Percentiles rank a stretch among this genome's conserved stretches.
These are phyloP conservation scores for Chenopodium suecicum DNA, from an alignment of 148 eudicot species.

Conservation along the genomic window DNA sequence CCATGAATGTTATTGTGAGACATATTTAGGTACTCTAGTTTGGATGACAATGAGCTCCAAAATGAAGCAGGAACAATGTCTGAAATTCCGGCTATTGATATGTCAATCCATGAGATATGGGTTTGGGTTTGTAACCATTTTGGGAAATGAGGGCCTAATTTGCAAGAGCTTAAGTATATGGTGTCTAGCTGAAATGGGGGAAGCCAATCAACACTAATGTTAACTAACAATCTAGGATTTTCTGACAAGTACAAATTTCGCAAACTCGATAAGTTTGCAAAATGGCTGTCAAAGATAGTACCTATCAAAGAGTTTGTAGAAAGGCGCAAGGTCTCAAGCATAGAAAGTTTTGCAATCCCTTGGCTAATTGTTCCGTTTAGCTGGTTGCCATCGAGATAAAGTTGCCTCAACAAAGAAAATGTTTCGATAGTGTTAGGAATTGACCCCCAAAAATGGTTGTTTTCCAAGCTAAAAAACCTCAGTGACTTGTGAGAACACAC, in stretches of 20 bases:
- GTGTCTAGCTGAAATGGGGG: constrained; percentile 13
- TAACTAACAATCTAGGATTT: constrained; percentile 19
- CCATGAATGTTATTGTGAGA: constrained; percentile 25
- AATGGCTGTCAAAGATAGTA: constrained; percentile 7
- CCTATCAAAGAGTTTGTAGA: constrained; percentile 29
- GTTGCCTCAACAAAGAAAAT: constrained; percentile 17
- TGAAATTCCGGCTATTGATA: constrained; percentile 13
- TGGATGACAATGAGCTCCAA: background rate
- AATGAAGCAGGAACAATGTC: constrained; percentile 14
- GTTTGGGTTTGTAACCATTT: constrained; percentile 22
- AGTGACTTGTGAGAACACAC: constrained; percentile 15
- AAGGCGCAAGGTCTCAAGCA: constrained; percentile 22
- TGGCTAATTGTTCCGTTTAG: constrained; percentile 25
- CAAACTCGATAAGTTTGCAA: constrained; percentile 23
- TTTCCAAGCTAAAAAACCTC: constrained; percentile 1
- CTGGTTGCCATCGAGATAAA: constrained; percentile 5
- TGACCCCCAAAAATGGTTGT: constrained; percentile 21
- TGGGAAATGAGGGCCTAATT: constrained; percentile 27
- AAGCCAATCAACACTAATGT: constrained; percentile 23
- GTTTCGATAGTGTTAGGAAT: constrained; percentile 24
- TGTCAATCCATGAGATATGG: background rate
- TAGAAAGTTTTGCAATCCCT: constrained; percentile 20
- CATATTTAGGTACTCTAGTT: constrained; percentile 1
- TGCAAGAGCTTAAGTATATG: constrained; percentile 5
- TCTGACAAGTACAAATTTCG: constrained; percentile 12